Evolutionary conservation across 2,329 filamentous ascomycete genomes (phyloP), one percentile per base, ranked within the genome.

Genomic region (Aspergillus novofumigatus): DNA sequence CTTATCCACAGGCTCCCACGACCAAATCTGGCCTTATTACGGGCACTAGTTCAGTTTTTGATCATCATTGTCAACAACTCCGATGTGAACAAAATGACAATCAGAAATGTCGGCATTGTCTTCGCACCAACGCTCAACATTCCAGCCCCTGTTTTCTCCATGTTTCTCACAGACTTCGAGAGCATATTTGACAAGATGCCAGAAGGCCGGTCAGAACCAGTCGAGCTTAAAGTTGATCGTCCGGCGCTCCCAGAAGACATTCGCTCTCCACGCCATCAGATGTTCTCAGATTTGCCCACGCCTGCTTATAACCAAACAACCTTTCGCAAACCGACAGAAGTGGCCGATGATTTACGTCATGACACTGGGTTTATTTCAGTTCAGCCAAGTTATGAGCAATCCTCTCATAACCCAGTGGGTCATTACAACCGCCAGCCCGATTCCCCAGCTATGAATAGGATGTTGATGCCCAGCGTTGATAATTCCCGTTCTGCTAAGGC

Each of bases 61-160:
- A 91, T 96, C 69, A 88, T 89, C 68, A 93, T 99, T 66, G 91
- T 97, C 69, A 92, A 94, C 74, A 92, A 97, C 66, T 82, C 91
- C 6, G 87, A 90, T 65, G 80, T 89, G 60, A 99, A 99, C 79
- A 97, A 97, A 81, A 99, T 99, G 94, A 97, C 90, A 10, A 90
- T 97, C 53, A 87, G 93, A 63, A 99, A 99, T 69, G 91, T 99
- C 54, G 93, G 94, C 62, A 97, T 99, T 66, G 93, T 99, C 56
- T 99, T 99, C 74, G 96, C 94, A 17, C 94, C 94, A 0, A 97
- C 94, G 0, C 82, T 99, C 54, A 97, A 97, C 72, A 96, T 99
- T 47, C 93, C 94, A 0, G 92, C 92, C 0, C 92, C 93, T 0
- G 88, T 99, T 10, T 97, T 99, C 72, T 92, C 92, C 3, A 83